Conservation (phyloP, 768 basidiomycete species). For the Psilocybe azurescens region DNA sequence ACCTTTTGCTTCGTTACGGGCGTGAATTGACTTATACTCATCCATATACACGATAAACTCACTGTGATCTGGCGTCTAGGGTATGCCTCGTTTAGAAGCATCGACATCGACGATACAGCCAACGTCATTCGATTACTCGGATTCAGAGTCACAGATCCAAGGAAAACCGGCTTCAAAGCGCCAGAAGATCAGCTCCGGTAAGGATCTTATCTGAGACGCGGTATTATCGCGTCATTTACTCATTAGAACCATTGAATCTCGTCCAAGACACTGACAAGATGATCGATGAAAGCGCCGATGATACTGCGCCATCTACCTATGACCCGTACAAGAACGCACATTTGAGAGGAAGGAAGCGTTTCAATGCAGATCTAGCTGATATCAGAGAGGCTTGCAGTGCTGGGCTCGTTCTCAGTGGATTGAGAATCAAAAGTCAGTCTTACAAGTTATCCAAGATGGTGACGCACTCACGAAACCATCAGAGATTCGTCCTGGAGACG, state of each 20-base stretch:
- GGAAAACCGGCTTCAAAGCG: slow-evolving; percentile 33
- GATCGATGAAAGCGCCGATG: slow-evolving; percentile 9
- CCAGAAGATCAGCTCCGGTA: slow-evolving; percentile 35
- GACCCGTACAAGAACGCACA: slow-evolving; percentile 43
- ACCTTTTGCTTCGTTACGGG: neutral
- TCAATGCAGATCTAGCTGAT: slow-evolving; percentile 60
- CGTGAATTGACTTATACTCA: neutral
- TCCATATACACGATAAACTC: neutral
- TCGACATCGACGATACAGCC: neutral
- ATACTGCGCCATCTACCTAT: slow-evolving; percentile 8
- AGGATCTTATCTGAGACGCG: slow-evolving; percentile 10
- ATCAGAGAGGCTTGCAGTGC: slow-evolving; percentile 40
- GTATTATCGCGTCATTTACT: slow-evolving; percentile 13
- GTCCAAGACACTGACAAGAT: slow-evolving; percentile 17
- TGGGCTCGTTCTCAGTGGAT: slow-evolving; percentile 41
- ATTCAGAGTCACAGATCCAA: slow-evolving; percentile 13
- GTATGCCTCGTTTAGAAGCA: slow-evolving; percentile 9
- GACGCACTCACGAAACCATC: slow-evolving; percentile 4
- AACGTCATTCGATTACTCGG: slow-evolving; percentile 5
- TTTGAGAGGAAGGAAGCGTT: slow-evolving; percentile 62
- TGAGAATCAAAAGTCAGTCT: slow-evolving; percentile 45
- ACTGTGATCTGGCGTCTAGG: neutral
- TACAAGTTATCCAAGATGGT: slow-evolving; percentile 18
- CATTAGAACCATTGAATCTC: slow-evolving; percentile 11
- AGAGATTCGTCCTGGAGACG: slow-evolving; percentile 63